A percentile compares a stretch with the other conserved stretches of the same genome.
phyloP scores from a whole-genome alignment of 2,329 filamentous ascomycete genomes.

The Trichoderma sp. region DNA sequence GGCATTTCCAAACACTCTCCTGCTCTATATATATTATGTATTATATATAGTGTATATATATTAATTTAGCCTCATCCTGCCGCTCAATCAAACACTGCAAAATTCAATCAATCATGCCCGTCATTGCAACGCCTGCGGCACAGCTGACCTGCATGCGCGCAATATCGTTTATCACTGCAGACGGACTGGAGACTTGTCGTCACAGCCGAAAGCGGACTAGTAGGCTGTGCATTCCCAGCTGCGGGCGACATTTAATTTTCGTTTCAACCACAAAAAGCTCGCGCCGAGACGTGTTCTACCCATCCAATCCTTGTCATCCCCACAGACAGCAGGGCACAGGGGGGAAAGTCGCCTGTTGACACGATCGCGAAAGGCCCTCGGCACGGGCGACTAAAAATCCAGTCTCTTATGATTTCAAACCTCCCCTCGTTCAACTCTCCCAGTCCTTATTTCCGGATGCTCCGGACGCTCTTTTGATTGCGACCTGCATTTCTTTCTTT shows the following conservation, averaged over 20 bases:
- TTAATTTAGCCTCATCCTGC: too few species aligned
- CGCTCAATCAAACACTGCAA: not conserved
- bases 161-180: slow-evolving; percentile 1
- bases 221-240: not conserved
- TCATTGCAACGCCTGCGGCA: not conserved
- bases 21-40: not conserved
- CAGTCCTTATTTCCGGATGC: slow-evolving; percentile 27
- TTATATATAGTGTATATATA: not conserved
- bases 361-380: slow-evolving; percentile 23
- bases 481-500: slow-evolving; percentile 20
- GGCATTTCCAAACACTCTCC: not conserved
- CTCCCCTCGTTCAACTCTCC: slow-evolving; percentile 13
- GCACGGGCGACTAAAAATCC: slow-evolving; percentile 20
- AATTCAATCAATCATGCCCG: not conserved
- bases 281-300: slow-evolving; percentile 16
- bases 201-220: not conserved
- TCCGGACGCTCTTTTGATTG: slow-evolving; percentile 32
- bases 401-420: slow-evolving; percentile 16
- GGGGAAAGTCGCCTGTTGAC: slow-evolving; percentile 17
- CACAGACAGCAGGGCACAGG: slow-evolving; percentile 15
- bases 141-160: slow-evolving; percentile 8
- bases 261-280: slow-evolving; percentile 16
- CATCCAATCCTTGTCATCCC: slow-evolving; percentile 16
- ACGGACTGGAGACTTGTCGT: not conserved
- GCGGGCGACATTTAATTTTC: not conserved